phyloP scores from a whole-genome alignment of 306 rosid species.

The Lathyrus aphaca region DNA sequence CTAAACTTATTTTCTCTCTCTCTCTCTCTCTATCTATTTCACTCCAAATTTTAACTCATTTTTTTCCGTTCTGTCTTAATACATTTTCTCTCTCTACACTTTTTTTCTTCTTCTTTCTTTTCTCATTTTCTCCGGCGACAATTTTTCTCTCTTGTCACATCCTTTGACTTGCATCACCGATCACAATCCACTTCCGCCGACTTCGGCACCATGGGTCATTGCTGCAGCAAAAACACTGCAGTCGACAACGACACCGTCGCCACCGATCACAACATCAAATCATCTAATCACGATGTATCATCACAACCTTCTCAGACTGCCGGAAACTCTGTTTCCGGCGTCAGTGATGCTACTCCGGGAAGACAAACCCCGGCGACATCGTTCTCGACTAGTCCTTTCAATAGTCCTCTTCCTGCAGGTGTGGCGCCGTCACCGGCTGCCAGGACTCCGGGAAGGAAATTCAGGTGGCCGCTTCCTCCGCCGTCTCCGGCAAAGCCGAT shows the following conservation, averaged over 20 bases:
- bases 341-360: slow-evolving; percentile 51
- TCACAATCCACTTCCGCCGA: slow-evolving; percentile 31
- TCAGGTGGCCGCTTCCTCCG: slow-evolving; percentile 93
- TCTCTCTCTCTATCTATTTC: neutral
- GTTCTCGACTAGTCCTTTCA: slow-evolving; percentile 65
- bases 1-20: slow-evolving; percentile 34
- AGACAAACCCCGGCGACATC: slow-evolving; percentile 65
- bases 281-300: slow-evolving; percentile 14
- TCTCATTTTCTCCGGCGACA: slow-evolving; percentile 48
- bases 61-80: neutral
- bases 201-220: slow-evolving; percentile 68
- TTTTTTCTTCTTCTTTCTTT: slow-evolving; percentile 24
- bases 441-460: slow-evolving; percentile 74
- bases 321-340: slow-evolving; percentile 31
- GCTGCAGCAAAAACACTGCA: slow-evolving; percentile 67
- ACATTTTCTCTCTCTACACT: slow-evolving; percentile 22
- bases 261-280: slow-evolving; percentile 40
- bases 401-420: slow-evolving; percentile 79
- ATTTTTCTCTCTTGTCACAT: slow-evolving; percentile 39
- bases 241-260: slow-evolving; percentile 53
- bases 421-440: slow-evolving; percentile 87
- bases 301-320: slow-evolving; percentile 27
- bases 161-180: slow-evolving; percentile 48
- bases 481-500: slow-evolving; percentile 99
- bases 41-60: slow-evolving; percentile 45